Percentiles rank a stretch among this genome's conserved stretches.
These are phyloP conservation scores for Phytophthora sojae DNA, from an alignment of 352 stramenopile genomes.

Conservation along the genomic window DNA sequence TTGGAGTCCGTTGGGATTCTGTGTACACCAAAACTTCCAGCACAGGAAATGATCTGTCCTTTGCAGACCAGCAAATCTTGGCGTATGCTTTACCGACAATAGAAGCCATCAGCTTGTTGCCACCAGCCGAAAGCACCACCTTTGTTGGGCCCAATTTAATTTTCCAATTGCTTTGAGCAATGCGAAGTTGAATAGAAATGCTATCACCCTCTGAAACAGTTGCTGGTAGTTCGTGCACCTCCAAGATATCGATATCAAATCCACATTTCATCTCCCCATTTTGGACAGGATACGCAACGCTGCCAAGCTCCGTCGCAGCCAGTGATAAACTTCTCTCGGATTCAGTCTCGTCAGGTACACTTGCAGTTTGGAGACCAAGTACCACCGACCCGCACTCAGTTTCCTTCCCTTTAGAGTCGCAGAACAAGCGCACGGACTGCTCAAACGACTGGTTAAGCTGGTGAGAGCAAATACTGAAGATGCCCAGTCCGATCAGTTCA, in stretches of 20 bases:
- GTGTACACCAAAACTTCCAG: conserved; percentile 30
- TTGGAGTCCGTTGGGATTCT: conserved; percentile 8
- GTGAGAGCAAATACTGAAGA: conserved; percentile 12
- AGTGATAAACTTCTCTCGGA: conserved; percentile 4
- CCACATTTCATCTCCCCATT: conserved; percentile 28
- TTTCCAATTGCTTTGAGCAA: conserved; percentile 35
- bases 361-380: conserved; percentile 17
- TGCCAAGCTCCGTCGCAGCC: conserved; percentile 20
- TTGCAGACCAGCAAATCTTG: conserved; percentile 28
- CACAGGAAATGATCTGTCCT: conserved; percentile 35
- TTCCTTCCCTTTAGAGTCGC: conserved; percentile 1
- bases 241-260: conserved; percentile 27
- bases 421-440: conserved; percentile 12
- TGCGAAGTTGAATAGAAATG: conserved; percentile 18
- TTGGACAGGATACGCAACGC: conserved; percentile 22
- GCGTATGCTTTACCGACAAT: conserved; percentile 4
- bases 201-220: conserved; percentile 14
- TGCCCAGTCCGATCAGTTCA: conserved; percentile 29
- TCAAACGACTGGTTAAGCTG: conserved; percentile 1
- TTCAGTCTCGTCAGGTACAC: not conserved
- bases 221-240: conserved; percentile 14
- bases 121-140: not conserved
- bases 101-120: not conserved
- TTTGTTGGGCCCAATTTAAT: conserved; percentile 12
- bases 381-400: conserved; percentile 20